Evolutionary conservation across 345 rosid species (phyloP), one percentile per base, ranked within the genome.

Genomic region (Eucalyptus pauciflora): DNA sequence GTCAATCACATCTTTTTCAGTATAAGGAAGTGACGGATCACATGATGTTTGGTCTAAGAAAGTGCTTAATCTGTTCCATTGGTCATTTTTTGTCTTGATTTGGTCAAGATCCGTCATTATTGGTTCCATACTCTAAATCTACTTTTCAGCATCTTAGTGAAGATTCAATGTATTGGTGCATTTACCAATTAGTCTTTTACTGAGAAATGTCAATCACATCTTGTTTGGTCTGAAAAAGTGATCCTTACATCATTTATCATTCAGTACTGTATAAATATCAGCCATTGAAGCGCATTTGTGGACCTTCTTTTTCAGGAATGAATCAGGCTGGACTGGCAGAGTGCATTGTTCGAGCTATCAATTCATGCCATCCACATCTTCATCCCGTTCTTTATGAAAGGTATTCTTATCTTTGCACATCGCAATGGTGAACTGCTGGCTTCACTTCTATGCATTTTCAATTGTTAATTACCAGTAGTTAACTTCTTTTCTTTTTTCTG

Each of bases 321-420:
- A 95, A 96, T 89, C 96, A 97, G 94, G 99, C 99, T 58, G 99
- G 99, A 91, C 95, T 97, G 60, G 98, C 97, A 56, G 99, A 97
- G 93, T 95, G 99, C 92, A 95, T 97, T 89, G 99, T 97, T 56
- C 96, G 99, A 92, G 95, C 99, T 80, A 94, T 97, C 67, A 96
- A 92, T 93, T 93, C 97, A 52, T 96, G 99, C 89, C 98, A 96
- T 89, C 91, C 98, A 81, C 94, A 93, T 89, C 94, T 97, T 90
- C 99, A 96, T 86, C 98, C 99, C 27, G 94, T 97, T 76, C 96
- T 97, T 86, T 96, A 96, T 92, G 95, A 95, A 92, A 97, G 98
- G 99, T 97, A 90, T 88, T 90, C 88, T 48, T 27, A 4, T 56
- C n/a, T 51, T 60, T 29, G 8, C 24, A 13, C 33, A 58, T 52